A percentile compares a stretch with the other conserved stretches of the same genome.
Evolutionary conservation across 306 rosid genomes (phyloP).

Genomic region (Gynostemma pentaphyllum): DNA sequence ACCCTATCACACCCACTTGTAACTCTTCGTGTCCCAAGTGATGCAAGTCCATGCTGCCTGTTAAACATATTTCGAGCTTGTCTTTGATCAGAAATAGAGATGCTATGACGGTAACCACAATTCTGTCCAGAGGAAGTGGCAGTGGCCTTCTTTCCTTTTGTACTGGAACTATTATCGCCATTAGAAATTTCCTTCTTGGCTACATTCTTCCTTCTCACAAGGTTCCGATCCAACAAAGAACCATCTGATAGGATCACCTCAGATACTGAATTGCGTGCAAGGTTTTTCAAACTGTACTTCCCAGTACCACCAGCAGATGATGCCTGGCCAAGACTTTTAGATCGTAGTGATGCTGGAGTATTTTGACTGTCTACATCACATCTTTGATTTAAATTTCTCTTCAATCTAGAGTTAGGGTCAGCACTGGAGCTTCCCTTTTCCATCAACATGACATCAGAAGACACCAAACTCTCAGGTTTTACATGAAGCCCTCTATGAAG

Average conservation of each 20-base stretch:
- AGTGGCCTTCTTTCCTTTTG: constrained; percentile 64
- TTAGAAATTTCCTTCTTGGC: constrained; percentile 51
- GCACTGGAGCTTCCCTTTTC: constrained; percentile 12
- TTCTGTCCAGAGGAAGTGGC: constrained; percentile 41
- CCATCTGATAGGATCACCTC: constrained; percentile 33
- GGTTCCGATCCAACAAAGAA: constrained; percentile 42
- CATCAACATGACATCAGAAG: constrained; percentile 2
- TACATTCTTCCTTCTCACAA: constrained; percentile 40
- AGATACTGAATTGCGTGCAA: neutral
- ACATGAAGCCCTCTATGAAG: neutral
- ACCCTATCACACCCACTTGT: constrained; percentile 35
- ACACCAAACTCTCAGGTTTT: neutral
- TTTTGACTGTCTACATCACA: constrained; percentile 2
- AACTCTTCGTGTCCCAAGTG: constrained; percentile 53
- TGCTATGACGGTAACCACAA: constrained; percentile 38
- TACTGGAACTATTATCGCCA: constrained; percentile 74
- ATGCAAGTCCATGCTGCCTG: constrained; percentile 35
- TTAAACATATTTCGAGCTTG: constrained; percentile 37
- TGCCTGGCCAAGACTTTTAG: constrained; percentile 8
- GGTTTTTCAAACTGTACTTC: neutral
- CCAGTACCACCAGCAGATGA: neutral
- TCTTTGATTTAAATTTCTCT: neutral
- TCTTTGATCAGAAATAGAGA: constrained; percentile 67
- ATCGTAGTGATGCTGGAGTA: neutral
- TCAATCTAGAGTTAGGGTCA: neutral